Evolutionary conservation across 2,329 filamentous ascomycete genomes (phyloP), one percentile per base, ranked within the genome.

Genomic region (Xylaria multiplex): DNA sequence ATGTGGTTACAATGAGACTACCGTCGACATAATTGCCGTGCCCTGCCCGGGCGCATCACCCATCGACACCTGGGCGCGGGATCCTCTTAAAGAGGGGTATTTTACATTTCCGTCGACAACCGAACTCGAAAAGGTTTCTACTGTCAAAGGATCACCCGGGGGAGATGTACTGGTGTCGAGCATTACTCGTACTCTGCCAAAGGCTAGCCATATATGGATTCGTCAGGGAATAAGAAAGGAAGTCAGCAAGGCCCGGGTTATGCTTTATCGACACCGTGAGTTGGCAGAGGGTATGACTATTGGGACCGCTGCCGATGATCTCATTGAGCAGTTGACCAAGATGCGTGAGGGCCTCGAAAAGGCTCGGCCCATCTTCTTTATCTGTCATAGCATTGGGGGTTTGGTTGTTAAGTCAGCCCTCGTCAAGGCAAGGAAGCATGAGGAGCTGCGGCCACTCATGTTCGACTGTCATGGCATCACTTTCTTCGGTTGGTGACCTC

Each of bases 351-450:
- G 70, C 0, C 48, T 76, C 55, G 73, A 74, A 22, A 76, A 75
- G 48, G 77, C 77, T 1, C 81, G 87, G 5, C 88, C 87, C 0
- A 70, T 90, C 2, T 81, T 90, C 66, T 88, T 90, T 71, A 80
- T 90, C 13, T 87, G 82, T 11, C 88, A 90, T 64, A 88, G 87
- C 53, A 80, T 89, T 6, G 88, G 88, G 1, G 88, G 88, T 0
- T 72, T 90, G 30, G 85, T 89, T 1, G 84, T 84, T 6, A 90
- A 90, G 77, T 78, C 83, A 71, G 85, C 85, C 1, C 71, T 90
- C 48, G 79, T 84, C 7, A 83, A 81, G 69, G 84, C 85, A 2
- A 80, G 76, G 43, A 73, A 78, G 19, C 75, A 76, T 30, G 65
- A 77, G 0, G 73, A 74, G 2, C 81, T 82, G 67, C 79, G 79